Conservation (phyloP, 2,329 filamentous ascomycete species). For the Monilinia aucupariae region DNA sequence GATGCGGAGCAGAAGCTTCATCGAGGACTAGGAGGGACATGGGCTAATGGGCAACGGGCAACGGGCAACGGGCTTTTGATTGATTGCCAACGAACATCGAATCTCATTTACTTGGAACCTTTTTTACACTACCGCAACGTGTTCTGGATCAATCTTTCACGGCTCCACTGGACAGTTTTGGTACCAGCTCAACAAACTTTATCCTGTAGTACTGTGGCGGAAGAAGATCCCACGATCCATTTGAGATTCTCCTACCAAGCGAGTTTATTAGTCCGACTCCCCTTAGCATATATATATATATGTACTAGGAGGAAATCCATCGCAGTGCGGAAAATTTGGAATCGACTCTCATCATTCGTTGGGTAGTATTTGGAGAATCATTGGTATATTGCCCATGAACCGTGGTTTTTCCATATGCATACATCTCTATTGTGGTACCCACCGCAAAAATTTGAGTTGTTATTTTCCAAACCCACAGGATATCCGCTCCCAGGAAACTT, state of each 20-base stretch:
- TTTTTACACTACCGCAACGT: background rate
- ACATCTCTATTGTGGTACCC: slow-evolving; percentile 5
- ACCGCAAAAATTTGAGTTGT: slow-evolving; percentile 1
- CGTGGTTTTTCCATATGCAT: slow-evolving; percentile 6
- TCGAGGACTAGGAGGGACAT: background rate
- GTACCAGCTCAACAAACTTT: slow-evolving; percentile 10
- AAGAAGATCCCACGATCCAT: slow-evolving; percentile 5
- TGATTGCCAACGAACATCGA: slow-evolving; percentile 13
- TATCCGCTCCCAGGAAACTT: background rate
- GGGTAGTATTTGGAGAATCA: slow-evolving; percentile 2
- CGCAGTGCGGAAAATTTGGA: background rate
- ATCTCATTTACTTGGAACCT: slow-evolving; percentile 12
- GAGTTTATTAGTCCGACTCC: background rate
- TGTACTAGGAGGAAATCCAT: background rate
- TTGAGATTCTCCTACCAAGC: background rate
- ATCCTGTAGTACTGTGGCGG: background rate
- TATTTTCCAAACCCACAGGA: slow-evolving; percentile 6
- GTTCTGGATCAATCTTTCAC: slow-evolving; percentile 16
- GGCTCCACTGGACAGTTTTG: slow-evolving; percentile 6
- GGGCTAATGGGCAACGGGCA: background rate
- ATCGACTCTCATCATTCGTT: slow-evolving; percentile 2
- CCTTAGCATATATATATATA: background rate
- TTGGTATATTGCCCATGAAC: background rate
- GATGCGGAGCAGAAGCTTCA: slow-evolving; percentile 5
- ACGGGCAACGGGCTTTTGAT: background rate